Evolutionary conservation across 169 alveolate genomes (phyloP).

Genomic region (Plasmodium gonderi): DNA sequence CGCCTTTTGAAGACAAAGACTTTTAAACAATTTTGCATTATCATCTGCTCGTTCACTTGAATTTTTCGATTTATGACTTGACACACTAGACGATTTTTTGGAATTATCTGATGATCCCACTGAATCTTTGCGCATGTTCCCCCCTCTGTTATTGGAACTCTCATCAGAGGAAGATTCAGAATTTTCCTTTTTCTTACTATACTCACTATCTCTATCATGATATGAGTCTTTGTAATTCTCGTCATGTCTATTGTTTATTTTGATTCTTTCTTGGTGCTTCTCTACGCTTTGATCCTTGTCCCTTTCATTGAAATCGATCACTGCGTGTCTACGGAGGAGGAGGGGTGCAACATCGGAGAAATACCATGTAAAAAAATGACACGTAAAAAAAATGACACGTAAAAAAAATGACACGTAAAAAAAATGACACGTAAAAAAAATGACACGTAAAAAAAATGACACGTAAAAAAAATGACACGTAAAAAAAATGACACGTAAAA

Average conservation of each 20-base stretch:
- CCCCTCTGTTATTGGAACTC: not conserved
- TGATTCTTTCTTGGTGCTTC: not conserved
- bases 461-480: too few species aligned
- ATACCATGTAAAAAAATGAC: not conserved
- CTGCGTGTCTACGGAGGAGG: slow-evolving; percentile 27
- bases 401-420: not conserved
- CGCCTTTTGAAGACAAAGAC: slow-evolving; percentile 50
- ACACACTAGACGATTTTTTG: slow-evolving; percentile 16
- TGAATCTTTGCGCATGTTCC: slow-evolving; percentile 6
- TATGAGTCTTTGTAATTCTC: not conserved
- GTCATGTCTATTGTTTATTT: not conserved
- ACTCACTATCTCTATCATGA: not conserved
- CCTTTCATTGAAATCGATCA: slow-evolving; percentile 49
- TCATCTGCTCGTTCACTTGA: slow-evolving; percentile 26
- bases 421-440: not conserved
- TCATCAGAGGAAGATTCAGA: slow-evolving; percentile 29
- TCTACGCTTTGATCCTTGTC: slow-evolving; percentile 1
- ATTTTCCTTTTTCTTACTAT: not conserved
- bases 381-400: not conserved
- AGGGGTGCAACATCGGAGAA: not conserved
- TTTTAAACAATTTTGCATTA: slow-evolving; percentile 38
- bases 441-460: not conserved
- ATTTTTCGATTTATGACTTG: slow-evolving; percentile 24
- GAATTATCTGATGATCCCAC: slow-evolving; percentile 4
- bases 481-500: not conserved